Percentiles rank a stretch among this genome's conserved stretches.
These are phyloP conservation scores for Neovahlkampfia damariscottae DNA, from an alignment of 78 protist species.

Conservation along the genomic window DNA sequence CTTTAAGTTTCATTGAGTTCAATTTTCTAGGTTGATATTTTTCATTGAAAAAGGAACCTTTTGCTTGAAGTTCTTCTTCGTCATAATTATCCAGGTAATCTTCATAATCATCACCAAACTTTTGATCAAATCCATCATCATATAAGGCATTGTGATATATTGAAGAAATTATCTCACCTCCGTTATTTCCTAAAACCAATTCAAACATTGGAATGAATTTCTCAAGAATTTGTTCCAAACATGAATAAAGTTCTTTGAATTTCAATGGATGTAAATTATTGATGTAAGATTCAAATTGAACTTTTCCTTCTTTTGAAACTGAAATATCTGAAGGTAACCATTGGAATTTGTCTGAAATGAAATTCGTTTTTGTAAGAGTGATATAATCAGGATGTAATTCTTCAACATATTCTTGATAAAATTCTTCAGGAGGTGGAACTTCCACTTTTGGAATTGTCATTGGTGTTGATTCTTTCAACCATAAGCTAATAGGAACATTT, in stretches of 20 bases:
- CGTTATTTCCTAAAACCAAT: neutral
- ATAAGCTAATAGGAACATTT: too few species aligned
- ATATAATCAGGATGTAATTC: neutral
- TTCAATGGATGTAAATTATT: slow-evolving; percentile 35
- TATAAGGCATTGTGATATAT: too few species aligned
- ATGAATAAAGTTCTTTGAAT: slow-evolving; percentile 14
- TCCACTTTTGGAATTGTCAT: too few species aligned
- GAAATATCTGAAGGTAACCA: slow-evolving; percentile 33
- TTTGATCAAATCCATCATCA: neutral
- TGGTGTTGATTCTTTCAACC: too few species aligned
- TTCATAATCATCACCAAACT: neutral
- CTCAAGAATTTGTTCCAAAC: slow-evolving; percentile 12
- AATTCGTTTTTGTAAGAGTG: neutral
- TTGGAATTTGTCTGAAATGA: slow-evolving; percentile 13
- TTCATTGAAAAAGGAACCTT: neutral
- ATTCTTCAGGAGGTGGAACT: neutral
- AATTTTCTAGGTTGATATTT: neutral
- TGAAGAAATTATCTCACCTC: too few species aligned
- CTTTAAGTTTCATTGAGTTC: neutral
- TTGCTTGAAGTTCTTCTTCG: neutral
- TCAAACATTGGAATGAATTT: slow-evolving; percentile 34
- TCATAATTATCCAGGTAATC: neutral
- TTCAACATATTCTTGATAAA: neutral
- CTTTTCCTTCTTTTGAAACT: slow-evolving; percentile 22
- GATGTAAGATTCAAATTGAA: slow-evolving; percentile 31